phyloP scores from a whole-genome alignment of 2,329 filamentous ascomycete species.

The Cladosporium sp. region DNA sequence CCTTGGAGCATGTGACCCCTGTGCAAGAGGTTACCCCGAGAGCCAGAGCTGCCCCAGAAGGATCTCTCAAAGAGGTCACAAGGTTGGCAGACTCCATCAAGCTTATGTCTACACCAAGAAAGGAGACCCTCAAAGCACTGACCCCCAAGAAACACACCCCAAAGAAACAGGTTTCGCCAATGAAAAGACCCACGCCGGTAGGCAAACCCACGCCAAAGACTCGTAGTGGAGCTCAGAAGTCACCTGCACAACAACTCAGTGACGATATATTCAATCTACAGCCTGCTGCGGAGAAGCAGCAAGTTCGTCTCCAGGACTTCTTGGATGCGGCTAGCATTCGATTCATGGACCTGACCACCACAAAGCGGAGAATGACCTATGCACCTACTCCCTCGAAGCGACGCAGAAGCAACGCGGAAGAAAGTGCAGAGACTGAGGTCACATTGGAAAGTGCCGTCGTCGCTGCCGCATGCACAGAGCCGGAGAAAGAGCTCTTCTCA shows the following conservation, averaged over 20 bases:
- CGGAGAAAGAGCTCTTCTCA: constrained; percentile 92
- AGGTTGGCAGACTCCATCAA: constrained; percentile 49
- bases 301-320: constrained; percentile 79
- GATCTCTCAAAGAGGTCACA: constrained; percentile 23
- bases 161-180: constrained; percentile 45
- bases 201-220: constrained; percentile 35
- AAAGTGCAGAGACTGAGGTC: constrained; percentile 36
- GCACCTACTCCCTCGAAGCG: constrained; percentile 51
- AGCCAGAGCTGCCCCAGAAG: constrained; percentile 32
- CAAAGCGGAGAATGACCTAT: constrained; percentile 84
- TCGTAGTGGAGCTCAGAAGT: constrained; percentile 26
- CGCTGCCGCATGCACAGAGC: constrained; percentile 85
- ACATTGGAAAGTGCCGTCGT: constrained; percentile 76
- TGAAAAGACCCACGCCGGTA: constrained; percentile 43
- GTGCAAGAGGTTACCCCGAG: constrained; percentile 13
- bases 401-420: constrained; percentile 39
- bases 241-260: constrained; percentile 32
- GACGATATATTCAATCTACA: constrained; percentile 32
- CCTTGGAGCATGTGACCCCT: constrained; percentile 7
- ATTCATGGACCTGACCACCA: constrained; percentile 98
- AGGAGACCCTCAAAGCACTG: constrained; percentile 43
- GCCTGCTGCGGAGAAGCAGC: constrained; percentile 29
- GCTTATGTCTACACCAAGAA: constrained; percentile 51
- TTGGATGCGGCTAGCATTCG: constrained; percentile 93
- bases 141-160: constrained; percentile 45